Percentiles rank a stretch among this genome's conserved stretches.
phyloP scores from a whole-genome alignment of 73 alveolate species.

The Durusdinium trenchii region DNA sequence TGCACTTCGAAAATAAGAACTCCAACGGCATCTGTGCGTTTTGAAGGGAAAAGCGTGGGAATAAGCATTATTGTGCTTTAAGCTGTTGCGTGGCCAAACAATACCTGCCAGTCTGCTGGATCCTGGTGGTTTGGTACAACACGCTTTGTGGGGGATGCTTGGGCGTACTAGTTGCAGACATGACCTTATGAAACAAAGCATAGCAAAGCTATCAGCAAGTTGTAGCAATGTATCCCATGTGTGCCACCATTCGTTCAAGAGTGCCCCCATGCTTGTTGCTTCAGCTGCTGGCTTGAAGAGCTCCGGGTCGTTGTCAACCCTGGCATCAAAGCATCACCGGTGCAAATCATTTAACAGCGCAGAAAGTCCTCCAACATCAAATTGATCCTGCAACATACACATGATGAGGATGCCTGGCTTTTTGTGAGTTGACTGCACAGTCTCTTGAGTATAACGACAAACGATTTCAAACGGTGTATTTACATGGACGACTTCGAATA shows the following conservation, averaged over 20 bases:
- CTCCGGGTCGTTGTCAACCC: conserved; percentile 67
- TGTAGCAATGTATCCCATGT: background rate
- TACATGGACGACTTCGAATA: background rate
- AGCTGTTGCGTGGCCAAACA: too few species aligned
- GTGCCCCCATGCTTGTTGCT: too few species aligned
- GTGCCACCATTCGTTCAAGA: background rate
- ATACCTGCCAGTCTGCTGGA: background rate
- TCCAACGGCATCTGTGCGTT: too few species aligned
- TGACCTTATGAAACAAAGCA: background rate
- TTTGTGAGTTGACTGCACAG: background rate
- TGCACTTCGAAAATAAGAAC: too few species aligned
- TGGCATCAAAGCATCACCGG: background rate
- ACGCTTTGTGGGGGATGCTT: background rate
- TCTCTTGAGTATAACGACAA: background rate
- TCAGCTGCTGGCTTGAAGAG: conserved; percentile 12
- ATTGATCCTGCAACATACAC: background rate
- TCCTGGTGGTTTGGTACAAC: background rate
- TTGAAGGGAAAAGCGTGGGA: too few species aligned
- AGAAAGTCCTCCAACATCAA: background rate
- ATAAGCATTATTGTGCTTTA: too few species aligned
- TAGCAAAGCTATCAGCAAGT: background rate
- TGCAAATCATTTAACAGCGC: background rate
- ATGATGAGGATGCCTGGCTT: background rate
- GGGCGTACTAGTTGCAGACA: background rate
- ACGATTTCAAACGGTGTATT: background rate